Evolutionary conservation across 78 protist species (phyloP).

Genomic region (Speleostelium caveatum): DNA sequence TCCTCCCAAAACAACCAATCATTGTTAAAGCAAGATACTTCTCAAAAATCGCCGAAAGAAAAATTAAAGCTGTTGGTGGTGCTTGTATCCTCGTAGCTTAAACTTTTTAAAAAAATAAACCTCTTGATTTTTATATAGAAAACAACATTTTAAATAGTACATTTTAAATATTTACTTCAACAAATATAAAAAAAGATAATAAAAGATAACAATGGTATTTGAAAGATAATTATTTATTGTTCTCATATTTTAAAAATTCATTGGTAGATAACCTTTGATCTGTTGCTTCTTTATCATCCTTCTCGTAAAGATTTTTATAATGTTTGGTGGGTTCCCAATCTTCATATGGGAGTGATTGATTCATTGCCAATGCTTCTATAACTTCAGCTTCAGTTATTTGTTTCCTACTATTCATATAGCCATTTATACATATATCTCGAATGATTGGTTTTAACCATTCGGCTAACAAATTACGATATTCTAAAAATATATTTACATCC

Average conservation of each 20-base stretch:
- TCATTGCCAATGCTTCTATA: neutral
- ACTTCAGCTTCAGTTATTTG: neutral
- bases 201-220: neutral
- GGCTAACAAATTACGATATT: neutral
- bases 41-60: constrained; percentile 96
- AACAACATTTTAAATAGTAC: no score
- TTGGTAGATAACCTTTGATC: no score
- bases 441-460: neutral
- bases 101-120: constrained; percentile 12
- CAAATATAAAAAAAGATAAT: neutral
- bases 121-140: no score
- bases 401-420: neutral
- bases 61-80: constrained; percentile 98
- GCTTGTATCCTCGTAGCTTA: constrained; percentile 96
- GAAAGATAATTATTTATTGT: no score
- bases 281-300: no score
- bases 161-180: no score
- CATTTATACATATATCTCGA: neutral
- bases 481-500: no score
- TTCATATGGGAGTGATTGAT: neutral
- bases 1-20: constrained; percentile 95
- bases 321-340: neutral
- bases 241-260: no score
- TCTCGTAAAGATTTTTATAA: neutral
- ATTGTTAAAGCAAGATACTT: constrained; percentile 98